Percentiles rank a stretch among this genome's conserved stretches.
Conservation (phyloP, 2,329 filamentous ascomycete species). For the Ceratocystis eucalypticola region DNA sequence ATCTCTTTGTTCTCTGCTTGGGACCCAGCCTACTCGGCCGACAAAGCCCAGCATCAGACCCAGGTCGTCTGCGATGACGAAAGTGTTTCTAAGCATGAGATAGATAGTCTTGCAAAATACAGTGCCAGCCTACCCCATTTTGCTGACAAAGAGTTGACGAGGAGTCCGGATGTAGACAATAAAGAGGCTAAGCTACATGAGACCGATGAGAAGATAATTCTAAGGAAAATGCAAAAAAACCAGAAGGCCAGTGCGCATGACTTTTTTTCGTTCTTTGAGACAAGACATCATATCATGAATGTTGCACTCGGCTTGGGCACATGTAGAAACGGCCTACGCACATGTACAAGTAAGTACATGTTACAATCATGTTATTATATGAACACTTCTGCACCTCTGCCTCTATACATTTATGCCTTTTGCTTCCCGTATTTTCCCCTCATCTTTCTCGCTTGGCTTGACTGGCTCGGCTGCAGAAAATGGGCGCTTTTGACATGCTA, state of each 20-base stretch:
- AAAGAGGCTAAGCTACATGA: too few relatives aligned
- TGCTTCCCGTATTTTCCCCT: background rate
- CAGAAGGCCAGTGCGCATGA: background rate
- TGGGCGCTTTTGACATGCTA: background rate
- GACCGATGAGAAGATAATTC: background rate
- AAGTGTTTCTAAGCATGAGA: background rate
- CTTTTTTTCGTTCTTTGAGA: background rate
- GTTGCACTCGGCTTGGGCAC: slow-evolving; percentile 2
- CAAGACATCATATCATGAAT: background rate
- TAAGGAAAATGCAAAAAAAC: background rate
- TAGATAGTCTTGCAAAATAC: too few relatives aligned
- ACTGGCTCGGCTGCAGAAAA: background rate
- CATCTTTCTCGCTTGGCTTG: background rate
- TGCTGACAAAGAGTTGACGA: background rate
- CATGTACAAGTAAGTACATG: background rate
- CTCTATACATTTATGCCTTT: background rate
- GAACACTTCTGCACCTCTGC: background rate
- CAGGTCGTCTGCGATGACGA: background rate
- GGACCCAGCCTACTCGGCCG: background rate
- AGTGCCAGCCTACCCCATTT: too few relatives aligned
- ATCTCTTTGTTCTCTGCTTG: background rate
- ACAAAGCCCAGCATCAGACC: background rate
- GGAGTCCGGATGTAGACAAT: background rate
- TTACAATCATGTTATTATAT: background rate
- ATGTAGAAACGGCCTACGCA: background rate